Evolutionary conservation across 202 grass and related monocot genomes (phyloP).

Genomic region (Saccharum hybrid): DNA sequence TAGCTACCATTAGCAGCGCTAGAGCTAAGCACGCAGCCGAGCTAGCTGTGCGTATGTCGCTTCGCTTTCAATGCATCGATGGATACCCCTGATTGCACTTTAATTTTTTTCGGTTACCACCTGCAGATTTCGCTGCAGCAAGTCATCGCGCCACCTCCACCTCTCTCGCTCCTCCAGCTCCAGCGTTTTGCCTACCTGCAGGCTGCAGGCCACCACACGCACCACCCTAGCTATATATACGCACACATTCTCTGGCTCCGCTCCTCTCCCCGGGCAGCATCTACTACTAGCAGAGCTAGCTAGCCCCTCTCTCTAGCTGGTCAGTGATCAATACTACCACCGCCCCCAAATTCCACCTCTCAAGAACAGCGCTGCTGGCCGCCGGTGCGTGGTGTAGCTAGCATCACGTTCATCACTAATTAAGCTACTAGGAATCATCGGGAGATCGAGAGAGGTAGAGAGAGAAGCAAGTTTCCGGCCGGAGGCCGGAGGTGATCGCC

Average conservation of each 20-base stretch:
- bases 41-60: neutral
- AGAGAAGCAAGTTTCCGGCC: neutral
- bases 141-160: conserved; percentile 36
- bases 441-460: neutral
- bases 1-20: neutral
- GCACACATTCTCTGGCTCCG: conserved; percentile 10
- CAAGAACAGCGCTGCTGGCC: neutral
- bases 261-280: neutral
- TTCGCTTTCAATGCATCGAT: neutral
- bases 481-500: no score
- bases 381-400: neutral
- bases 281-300: neutral
- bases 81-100: neutral
- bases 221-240: conserved; percentile 33
- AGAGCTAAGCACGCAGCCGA: neutral
- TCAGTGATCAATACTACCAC: conserved; percentile 35
- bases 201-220: no score
- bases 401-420: neutral
- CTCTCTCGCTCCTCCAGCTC: no score
- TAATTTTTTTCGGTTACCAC: conserved; percentile 49
- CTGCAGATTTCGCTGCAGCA: conserved; percentile 48
- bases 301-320: conserved; percentile 6
- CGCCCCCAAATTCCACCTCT: conserved; percentile 8
- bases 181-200: neutral
- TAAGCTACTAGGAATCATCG: neutral